Percentiles rank a stretch among this genome's conserved stretches.
phyloP scores from a whole-genome alignment of 345 rosid genomes.

The Anastatica hierochuntica region DNA sequence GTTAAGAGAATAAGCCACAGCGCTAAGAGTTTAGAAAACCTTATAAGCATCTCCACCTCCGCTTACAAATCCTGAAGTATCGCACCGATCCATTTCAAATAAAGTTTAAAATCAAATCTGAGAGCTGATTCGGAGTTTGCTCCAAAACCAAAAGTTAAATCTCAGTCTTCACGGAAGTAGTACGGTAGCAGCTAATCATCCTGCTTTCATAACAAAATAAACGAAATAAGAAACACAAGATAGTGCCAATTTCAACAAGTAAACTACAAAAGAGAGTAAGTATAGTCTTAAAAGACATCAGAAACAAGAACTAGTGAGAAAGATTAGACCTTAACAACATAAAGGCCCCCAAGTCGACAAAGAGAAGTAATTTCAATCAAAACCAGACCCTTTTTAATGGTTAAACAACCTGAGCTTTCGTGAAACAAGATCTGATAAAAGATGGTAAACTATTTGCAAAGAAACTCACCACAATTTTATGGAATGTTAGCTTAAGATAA shows the following conservation, averaged over 20 bases:
- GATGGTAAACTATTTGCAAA: background rate
- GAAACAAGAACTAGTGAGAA: background rate
- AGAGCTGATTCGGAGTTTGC: slow-evolving; percentile 9
- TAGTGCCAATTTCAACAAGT: background rate
- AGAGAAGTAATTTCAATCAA: background rate
- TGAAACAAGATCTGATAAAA: slow-evolving; percentile 1
- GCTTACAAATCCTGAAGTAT: slow-evolving; percentile 95
- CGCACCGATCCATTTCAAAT: slow-evolving; percentile 58
- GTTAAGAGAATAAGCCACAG: slow-evolving; percentile 42
- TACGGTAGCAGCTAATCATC: slow-evolving; percentile 29
- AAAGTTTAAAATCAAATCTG: slow-evolving; percentile 15
- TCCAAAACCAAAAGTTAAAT: slow-evolving; percentile 6
- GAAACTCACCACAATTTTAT: background rate
- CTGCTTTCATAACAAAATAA: slow-evolving; percentile 34
- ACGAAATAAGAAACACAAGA: background rate
- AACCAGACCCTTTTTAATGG: background rate
- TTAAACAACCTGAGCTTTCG: no score
- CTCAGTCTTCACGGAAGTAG: slow-evolving; percentile 19
- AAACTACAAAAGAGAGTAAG: no score
- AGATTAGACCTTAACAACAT: slow-evolving; percentile 3
- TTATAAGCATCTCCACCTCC: slow-evolving; percentile 50
- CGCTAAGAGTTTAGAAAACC: slow-evolving; percentile 36
- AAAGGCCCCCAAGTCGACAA: background rate
- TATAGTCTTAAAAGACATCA: no score
- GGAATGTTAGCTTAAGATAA: background rate